Conservation (phyloP, 2,329 filamentous ascomycete genomes). For the Fusarium hainanense region DNA sequence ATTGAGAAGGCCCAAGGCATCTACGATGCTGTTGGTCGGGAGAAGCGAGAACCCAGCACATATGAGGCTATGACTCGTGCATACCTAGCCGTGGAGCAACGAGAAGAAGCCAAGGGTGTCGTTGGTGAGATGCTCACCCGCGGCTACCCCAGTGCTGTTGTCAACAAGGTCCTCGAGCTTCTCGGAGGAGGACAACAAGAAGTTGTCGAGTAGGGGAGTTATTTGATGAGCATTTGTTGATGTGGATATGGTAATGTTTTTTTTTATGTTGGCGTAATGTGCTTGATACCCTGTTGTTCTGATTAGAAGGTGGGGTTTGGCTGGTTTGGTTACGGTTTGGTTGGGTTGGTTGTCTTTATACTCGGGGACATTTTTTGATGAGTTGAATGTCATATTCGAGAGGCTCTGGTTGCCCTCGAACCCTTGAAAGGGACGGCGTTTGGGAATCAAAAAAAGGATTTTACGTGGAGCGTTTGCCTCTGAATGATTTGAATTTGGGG, state of each 20-base stretch:
- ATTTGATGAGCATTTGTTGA: conserved; percentile 15
- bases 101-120: conserved; percentile 78
- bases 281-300: conserved; percentile 49
- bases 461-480: conserved; percentile 40
- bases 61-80: conserved; percentile 99
- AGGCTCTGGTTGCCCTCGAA: conserved; percentile 31
- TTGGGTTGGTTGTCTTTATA: conserved; percentile 34
- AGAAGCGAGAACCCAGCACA: conserved; percentile 92
- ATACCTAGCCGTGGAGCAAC: conserved; percentile 85
- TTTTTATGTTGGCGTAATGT: conserved; percentile 44
- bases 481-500: conserved; percentile 43
- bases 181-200: conserved; percentile 70
- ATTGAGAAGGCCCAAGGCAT: conserved; percentile 81
- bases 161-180: conserved; percentile 92
- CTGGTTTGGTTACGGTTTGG: not conserved
- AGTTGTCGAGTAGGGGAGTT: conserved; percentile 41
- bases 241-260: conserved; percentile 40
- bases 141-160: conserved; percentile 91
- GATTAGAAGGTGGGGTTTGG: conserved; percentile 29
- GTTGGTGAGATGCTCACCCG: conserved; percentile 91
- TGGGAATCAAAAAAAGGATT: conserved; percentile 43
- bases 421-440: conserved; percentile 46
- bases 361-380: conserved; percentile 35
- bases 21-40: conserved; percentile 80
- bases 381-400: conserved; percentile 33